These are phyloP conservation scores for Eucalyptus paniculata DNA, from an alignment of 345 rosid species.

Conservation along the genomic window DNA sequence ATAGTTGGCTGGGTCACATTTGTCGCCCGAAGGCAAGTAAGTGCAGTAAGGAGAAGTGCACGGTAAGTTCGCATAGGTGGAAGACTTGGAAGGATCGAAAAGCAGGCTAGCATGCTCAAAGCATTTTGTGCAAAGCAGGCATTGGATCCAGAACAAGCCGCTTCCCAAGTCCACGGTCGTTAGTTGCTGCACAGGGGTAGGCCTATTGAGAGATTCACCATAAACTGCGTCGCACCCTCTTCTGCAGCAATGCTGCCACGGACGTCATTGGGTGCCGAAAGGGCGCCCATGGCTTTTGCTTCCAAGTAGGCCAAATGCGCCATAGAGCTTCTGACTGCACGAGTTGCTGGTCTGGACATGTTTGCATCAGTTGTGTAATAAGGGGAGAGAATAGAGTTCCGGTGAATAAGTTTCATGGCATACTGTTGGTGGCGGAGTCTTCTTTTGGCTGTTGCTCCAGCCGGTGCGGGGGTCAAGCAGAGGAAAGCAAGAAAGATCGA, in stretches of 20 bases:
- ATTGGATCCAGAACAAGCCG: slow-evolving; percentile 43
- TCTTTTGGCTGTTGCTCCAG: background rate
- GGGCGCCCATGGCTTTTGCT: background rate
- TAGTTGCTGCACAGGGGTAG: slow-evolving; percentile 46
- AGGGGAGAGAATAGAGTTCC: slow-evolving; percentile 13
- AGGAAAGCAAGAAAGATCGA: background rate
- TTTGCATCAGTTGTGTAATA: slow-evolving; percentile 3
- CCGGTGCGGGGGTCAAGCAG: background rate
- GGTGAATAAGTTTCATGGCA: background rate
- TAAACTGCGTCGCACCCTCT: background rate
- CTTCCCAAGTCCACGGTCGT: slow-evolving; percentile 52
- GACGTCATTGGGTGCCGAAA: background rate
- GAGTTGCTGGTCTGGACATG: background rate
- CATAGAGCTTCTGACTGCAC: slow-evolving; percentile 5
- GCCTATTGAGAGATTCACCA: slow-evolving; percentile 40
- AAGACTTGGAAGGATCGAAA: slow-evolving; percentile 32
- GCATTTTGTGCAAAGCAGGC: slow-evolving; percentile 34
- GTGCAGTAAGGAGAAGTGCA: slow-evolving; percentile 16
- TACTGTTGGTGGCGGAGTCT: background rate
- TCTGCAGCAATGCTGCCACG: slow-evolving; percentile 14
- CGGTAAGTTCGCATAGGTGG: slow-evolving; percentile 15
- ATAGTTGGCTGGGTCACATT: background rate
- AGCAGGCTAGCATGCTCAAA: slow-evolving; percentile 1
- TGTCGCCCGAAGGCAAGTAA: background rate
- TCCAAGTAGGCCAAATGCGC: slow-evolving; percentile 1